Conservation (phyloP, 768 basidiomycete species). For the Lanmaoa rubissima region DNA sequence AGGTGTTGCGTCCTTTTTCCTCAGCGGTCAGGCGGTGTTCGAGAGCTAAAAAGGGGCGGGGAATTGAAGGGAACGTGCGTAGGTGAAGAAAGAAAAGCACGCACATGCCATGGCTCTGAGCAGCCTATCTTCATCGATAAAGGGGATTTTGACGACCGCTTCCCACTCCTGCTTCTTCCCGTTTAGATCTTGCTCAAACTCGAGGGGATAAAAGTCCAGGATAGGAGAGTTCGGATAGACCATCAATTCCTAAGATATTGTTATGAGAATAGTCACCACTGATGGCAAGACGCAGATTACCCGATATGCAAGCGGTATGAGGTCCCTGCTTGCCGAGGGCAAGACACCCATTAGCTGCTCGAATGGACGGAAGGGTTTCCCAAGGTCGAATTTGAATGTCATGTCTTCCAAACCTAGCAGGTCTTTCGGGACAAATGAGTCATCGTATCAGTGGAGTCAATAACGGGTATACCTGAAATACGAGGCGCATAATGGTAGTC, state of each 20-base stretch:
- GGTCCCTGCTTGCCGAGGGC: slow-evolving; percentile 85
- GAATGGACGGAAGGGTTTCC: slow-evolving; percentile 87
- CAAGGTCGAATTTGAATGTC: slow-evolving; percentile 84
- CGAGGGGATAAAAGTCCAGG: slow-evolving; percentile 88
- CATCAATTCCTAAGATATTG: slow-evolving; percentile 75
- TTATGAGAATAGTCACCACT: neutral
- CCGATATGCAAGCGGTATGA: slow-evolving; percentile 83
- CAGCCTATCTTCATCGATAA: slow-evolving; percentile 82
- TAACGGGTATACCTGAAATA: slow-evolving; percentile 71
- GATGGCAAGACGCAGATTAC: slow-evolving; percentile 37
- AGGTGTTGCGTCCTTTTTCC: slow-evolving; percentile 72
- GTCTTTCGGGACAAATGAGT: slow-evolving; percentile 39
- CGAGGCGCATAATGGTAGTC: slow-evolving; percentile 97
- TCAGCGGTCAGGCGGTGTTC: slow-evolving; percentile 75
- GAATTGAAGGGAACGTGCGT: neutral
- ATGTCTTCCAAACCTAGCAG: slow-evolving; percentile 65
- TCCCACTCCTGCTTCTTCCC: slow-evolving; percentile 99
- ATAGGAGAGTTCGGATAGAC: slow-evolving; percentile 80
- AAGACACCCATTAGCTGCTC: slow-evolving; percentile 98
- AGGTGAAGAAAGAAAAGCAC: neutral
- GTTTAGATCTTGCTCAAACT: slow-evolving; percentile 92
- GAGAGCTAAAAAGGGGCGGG: slow-evolving; percentile 46
- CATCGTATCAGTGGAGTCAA: neutral
- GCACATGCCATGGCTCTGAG: slow-evolving; percentile 79
- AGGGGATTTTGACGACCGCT: slow-evolving; percentile 97